Evolutionary conservation across 179 eudicot species (phyloP), one percentile per base, ranked within the genome.

Genomic region (Vitellaria paradoxa): DNA sequence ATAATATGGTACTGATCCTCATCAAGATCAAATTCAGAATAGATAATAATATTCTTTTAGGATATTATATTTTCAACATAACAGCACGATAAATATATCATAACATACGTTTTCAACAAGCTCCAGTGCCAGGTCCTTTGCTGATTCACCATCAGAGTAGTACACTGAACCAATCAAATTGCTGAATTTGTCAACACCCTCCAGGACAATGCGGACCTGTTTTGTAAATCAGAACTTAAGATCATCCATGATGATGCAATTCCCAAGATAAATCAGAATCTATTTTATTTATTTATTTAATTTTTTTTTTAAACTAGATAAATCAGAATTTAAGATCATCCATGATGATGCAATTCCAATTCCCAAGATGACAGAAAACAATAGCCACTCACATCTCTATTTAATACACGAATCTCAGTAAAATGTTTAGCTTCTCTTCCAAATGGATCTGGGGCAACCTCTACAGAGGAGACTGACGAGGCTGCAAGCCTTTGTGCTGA

Each of bases 341-440:
- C 57, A 18, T 21, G 50, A 74, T 47, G 17, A 49, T 23, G 40
- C 80, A 79, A 52, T 24, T 30, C 37, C 37, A 6, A 49, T 49
- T n/a, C 21, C 62, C 18, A 65, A 42, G 23, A 21, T 42, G 14
- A 70, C 14, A 42, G 45, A 23, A 30, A 74, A 9, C 68, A 73
- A 66, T 78, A 30, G 45, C 18, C 45, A 78, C 90, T 88, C 82
- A 96, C 99, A 78, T 94, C 95, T 94, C 96, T 94, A 84, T 90
- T 87, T 78, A 96, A 76, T 65, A 93, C 93, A 81, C 91, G 99
- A 50, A 84, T 86, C 86, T 96, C 99, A 0, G 97, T 92, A 84
- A 92, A 96, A 84, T 96, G 98, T 83, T 92, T 94, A 76, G 97
- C 98, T 87, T 96, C 98, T 87, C 90, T 92, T 74, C 87, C 98